Percentiles rank a stretch among this genome's conserved stretches.
Evolutionary conservation across 1,139 yeast species (phyloP).

Genomic region (Geotrichum citri-aurantii): DNA sequence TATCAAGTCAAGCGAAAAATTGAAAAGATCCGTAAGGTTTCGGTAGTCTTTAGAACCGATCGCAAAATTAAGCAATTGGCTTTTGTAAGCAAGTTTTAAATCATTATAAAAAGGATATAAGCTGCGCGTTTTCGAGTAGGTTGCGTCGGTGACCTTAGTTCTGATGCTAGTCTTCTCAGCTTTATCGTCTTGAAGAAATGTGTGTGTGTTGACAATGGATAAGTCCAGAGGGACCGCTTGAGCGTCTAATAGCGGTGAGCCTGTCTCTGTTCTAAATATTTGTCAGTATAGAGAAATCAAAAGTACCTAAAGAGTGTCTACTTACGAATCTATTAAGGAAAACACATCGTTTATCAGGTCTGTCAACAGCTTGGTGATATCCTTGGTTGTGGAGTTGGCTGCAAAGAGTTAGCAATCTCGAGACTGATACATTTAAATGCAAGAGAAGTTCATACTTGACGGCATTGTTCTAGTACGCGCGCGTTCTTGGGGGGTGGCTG

Average conservation of each 20-base stretch:
- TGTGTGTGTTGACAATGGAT: conserved; percentile 10
- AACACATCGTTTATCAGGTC: conserved; percentile 11
- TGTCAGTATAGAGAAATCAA: neutral
- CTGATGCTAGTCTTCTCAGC: conserved; percentile 11
- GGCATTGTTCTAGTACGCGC: neutral
- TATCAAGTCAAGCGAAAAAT: conserved; percentile 61
- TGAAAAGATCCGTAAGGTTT: conserved; percentile 62
- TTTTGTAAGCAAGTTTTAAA: conserved; percentile 56
- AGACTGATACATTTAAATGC: neutral
- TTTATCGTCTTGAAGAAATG: conserved; percentile 8
- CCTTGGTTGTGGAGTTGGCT: neutral
- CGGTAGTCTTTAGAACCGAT: conserved; percentile 56
- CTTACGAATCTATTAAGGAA: conserved; percentile 16
- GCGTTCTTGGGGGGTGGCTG: neutral
- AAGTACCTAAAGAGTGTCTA: neutral
- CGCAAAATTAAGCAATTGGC: conserved; percentile 44
- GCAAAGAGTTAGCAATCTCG: neutral
- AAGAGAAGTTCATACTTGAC: neutral
- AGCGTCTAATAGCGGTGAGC: conserved; percentile 7
- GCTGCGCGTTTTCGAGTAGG: conserved; percentile 12
- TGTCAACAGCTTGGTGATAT: conserved; percentile 5
- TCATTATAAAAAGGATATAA: conserved; percentile 54
- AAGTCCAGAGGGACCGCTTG: conserved; percentile 17
- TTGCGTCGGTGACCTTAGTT: conserved; percentile 13
- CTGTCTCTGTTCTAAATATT: conserved; percentile 13